Evolutionary conservation across 495 filamentous ascomycete genomes (phyloP).

Genomic region (Pyrenopolyporus hunteri): DNA sequence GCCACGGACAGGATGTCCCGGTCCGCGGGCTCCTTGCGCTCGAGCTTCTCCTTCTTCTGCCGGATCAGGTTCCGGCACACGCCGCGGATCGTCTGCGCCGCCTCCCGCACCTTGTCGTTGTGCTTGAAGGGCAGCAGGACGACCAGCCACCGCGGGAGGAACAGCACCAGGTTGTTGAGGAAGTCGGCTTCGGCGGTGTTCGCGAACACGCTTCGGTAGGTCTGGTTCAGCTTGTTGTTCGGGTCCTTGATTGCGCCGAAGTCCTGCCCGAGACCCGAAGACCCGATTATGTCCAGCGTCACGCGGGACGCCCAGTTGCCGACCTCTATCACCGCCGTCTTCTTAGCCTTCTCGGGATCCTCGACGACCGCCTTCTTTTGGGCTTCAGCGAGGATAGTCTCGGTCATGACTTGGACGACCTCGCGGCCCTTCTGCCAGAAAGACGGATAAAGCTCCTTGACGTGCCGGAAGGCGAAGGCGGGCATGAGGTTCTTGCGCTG

Average conservation of each 20-base stretch:
- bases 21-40: conserved; percentile 57
- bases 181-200: conserved; percentile 47
- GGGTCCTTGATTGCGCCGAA: conserved; percentile 73
- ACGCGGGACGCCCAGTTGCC: conserved; percentile 71
- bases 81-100: conserved; percentile 63
- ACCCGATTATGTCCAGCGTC: conserved; percentile 87
- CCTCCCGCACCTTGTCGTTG: conserved; percentile 64
- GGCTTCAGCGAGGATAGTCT: conserved; percentile 35
- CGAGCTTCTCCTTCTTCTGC: conserved; percentile 68
- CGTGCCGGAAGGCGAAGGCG: conserved; percentile 82
- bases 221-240: conserved; percentile 66
- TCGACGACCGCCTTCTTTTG: conserved; percentile 48
- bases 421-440: conserved; percentile 77
- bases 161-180: conserved; percentile 51
- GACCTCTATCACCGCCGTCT: conserved; percentile 66
- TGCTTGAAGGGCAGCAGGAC: conserved; percentile 65
- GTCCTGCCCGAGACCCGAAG: conserved; percentile 79
- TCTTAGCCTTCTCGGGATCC: conserved; percentile 49
- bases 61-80: conserved; percentile 70
- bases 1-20: conserved; percentile 86
- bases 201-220: conserved; percentile 67
- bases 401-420: conserved; percentile 54
- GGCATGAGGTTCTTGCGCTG: conserved; percentile 83
- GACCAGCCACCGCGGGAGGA: conserved; percentile 60
- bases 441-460: conserved; percentile 83